Evolutionary conservation across 1,284 basidiomycete species (phyloP).

Genomic region (Leccinum proximum): DNA sequence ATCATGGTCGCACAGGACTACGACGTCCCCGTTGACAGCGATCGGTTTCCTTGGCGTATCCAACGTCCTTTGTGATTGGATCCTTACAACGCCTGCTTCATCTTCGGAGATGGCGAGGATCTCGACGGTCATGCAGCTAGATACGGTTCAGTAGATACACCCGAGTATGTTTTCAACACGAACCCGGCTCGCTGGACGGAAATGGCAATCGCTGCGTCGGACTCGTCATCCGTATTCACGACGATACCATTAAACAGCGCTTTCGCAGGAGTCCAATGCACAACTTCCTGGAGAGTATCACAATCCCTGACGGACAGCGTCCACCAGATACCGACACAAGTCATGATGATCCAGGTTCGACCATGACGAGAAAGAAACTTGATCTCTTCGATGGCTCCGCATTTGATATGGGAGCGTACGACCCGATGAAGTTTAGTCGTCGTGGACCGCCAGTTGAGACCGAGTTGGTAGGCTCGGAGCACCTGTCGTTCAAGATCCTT

Average conservation of each 20-base stretch:
- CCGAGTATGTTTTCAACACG: conserved; percentile 14
- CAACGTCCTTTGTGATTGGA: conserved; percentile 15
- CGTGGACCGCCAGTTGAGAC: conserved; percentile 43
- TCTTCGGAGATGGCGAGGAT: conserved; percentile 24
- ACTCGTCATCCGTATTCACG: conserved; percentile 43
- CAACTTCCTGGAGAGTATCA: conserved; percentile 24
- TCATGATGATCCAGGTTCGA: conserved; percentile 44
- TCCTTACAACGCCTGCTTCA: conserved; percentile 6
- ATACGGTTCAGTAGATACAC: conserved; percentile 9
- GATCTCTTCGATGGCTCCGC: conserved; percentile 48
- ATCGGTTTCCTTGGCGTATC: conserved; percentile 42
- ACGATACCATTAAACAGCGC: conserved; percentile 47
- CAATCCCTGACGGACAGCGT: conserved; percentile 51
- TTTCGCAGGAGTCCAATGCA: conserved; percentile 51
- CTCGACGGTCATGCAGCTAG: conserved; percentile 16
- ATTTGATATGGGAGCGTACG: conserved; percentile 29
- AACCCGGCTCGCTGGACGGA: conserved; percentile 42
- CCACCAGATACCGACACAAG: conserved; percentile 58
- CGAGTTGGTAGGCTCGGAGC: conserved; percentile 40
- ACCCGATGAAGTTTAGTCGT: conserved; percentile 22
- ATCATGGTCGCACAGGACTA: conserved; percentile 50
- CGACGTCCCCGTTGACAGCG: conserved; percentile 43
- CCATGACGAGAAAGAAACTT: conserved; percentile 44
- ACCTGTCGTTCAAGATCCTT: conserved; percentile 44
- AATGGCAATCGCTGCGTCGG: conserved; percentile 46